A percentile compares a stretch with the other conserved stretches of the same genome.
Evolutionary conservation across 352 stramenopile genomes (phyloP).

Genomic region (Globisporangium recalcitrans): DNA sequence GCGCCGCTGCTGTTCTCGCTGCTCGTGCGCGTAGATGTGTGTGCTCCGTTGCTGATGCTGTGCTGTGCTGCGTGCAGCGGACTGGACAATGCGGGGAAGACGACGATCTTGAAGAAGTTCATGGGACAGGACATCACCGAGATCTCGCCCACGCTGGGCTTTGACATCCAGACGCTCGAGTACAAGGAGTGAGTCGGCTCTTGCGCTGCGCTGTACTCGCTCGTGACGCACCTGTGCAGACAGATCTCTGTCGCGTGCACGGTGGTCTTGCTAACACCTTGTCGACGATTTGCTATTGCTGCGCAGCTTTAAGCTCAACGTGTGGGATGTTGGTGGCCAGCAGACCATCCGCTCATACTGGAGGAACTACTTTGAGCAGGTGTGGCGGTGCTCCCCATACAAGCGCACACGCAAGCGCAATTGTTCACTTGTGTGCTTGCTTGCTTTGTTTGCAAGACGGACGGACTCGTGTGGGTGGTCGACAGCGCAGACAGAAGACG

Average conservation of each 20-base stretch:
- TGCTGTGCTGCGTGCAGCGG: slow-evolving; percentile 50
- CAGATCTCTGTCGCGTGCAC: neutral
- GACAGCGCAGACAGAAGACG: slow-evolving; percentile 93
- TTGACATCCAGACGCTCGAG: slow-evolving; percentile 99
- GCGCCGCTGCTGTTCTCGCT: neutral
- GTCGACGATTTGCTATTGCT: neutral
- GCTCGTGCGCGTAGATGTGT: slow-evolving; percentile 65
- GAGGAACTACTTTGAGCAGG: slow-evolving; percentile 97
- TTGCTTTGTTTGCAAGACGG: slow-evolving; percentile 66
- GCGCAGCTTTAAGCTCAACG: slow-evolving; percentile 62
- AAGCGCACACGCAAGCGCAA: neutral
- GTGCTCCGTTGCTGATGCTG: neutral
- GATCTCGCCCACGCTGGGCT: slow-evolving; percentile 98
- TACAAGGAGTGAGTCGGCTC: slow-evolving; percentile 77
- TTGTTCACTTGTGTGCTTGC: neutral
- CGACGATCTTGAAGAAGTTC: slow-evolving; percentile 97
- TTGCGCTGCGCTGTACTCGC: neutral
- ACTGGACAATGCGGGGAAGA: slow-evolving; percentile 99
- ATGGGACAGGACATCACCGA: slow-evolving; percentile 95
- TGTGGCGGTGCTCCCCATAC: neutral
- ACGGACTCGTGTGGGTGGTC: slow-evolving; percentile 99
- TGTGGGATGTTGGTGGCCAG: slow-evolving; percentile 97
- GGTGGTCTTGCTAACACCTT: neutral
- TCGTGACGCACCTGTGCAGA: too few species aligned
- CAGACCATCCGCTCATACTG: slow-evolving; percentile 97